Base-by-base conservation (phyloP, 2,329 filamentous ascomycete species). In the Alternaria gansuensis region DNA sequence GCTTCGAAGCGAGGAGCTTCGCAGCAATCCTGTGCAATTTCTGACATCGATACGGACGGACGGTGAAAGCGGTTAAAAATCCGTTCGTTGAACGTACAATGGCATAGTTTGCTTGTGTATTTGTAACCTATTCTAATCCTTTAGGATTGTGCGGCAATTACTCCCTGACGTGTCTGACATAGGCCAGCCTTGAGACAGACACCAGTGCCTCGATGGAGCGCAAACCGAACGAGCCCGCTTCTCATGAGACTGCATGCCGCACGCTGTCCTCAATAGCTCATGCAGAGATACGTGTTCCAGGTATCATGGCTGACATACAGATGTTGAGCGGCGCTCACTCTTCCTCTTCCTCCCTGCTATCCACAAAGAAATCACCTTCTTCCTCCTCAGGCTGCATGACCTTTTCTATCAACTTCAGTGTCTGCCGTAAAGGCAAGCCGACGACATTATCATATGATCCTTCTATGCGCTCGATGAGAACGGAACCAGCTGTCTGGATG, bases 361-460 rank as follows among this genome's bases (percentile, higher is more conserved):
- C 63, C 7, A 68, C 66, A 40, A 71, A 71, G 57, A 73, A 64
- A 70, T 73, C 72, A 11, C 73, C 73, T 31, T 69, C 31, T 4
- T 71, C 68, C 39, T 81, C 77, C 49, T 92, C 91, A 65, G 86
- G 87, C 68, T 89, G 88, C 64, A 97, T 83, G n/a, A 93, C 90
- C 82, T 89, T 91, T 81, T 98, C 94, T 59, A 96, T 95, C 70
- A 97, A 77, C 74, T 87, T 87, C 76, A 99, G 75, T 11, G 88
- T 91, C 66, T 86, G 85, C 68, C 92, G 85, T 64, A 98, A 83
- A 7, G 95, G 95, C 77, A 99, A 77, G 0, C 95, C 95, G 28
- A 99, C 88, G 1, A 98, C 95, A 77, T 98, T 98, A 81, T 99
- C 95, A 71, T 92, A 91, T 54, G 87, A 88, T 10, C 95, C 95